Conservation (phyloP, 306 rosid genomes). For the Macrotyloma uniflorum region DNA sequence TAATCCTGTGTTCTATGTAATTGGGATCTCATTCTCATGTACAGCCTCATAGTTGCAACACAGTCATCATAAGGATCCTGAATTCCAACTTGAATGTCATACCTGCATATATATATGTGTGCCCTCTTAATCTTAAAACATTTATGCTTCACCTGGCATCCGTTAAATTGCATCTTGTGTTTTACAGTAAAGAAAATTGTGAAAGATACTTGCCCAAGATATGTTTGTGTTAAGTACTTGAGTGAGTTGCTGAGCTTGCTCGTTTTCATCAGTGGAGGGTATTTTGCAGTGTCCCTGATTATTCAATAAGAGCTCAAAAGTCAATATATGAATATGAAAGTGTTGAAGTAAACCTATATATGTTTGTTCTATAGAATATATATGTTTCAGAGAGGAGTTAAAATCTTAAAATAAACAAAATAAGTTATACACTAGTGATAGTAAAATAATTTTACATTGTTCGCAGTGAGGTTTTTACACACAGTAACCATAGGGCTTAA, state of each 20-base stretch:
- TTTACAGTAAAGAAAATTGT: not conserved
- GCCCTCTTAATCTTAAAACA: not conserved
- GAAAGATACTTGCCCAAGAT: constrained; percentile 75
- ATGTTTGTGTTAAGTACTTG: constrained; percentile 81
- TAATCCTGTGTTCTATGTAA: constrained; percentile 59
- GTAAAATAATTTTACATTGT: too few species aligned
- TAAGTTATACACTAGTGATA: too few species aligned
- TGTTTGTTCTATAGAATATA: not conserved
- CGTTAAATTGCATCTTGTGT: not conserved
- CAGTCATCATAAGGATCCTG: constrained; percentile 93
- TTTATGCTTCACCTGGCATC: not conserved
- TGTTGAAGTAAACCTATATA: not conserved
- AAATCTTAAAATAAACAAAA: not conserved
- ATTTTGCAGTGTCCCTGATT: constrained; percentile 88
- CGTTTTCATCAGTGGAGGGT: constrained; percentile 96
- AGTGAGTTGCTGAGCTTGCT: constrained; percentile 97
- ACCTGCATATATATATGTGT: constrained; percentile 49
- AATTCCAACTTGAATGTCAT: constrained; percentile 83
- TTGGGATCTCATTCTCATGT: constrained; percentile 80
- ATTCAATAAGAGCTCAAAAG: not conserved
- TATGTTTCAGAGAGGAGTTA: not conserved
- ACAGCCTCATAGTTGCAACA: constrained; percentile 82
- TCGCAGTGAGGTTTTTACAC: too few species aligned
- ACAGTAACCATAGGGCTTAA: not conserved
- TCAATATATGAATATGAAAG: not conserved